Conservation (phyloP, 2,329 filamentous ascomycete genomes). For the Verticillium isaacii region DNA sequence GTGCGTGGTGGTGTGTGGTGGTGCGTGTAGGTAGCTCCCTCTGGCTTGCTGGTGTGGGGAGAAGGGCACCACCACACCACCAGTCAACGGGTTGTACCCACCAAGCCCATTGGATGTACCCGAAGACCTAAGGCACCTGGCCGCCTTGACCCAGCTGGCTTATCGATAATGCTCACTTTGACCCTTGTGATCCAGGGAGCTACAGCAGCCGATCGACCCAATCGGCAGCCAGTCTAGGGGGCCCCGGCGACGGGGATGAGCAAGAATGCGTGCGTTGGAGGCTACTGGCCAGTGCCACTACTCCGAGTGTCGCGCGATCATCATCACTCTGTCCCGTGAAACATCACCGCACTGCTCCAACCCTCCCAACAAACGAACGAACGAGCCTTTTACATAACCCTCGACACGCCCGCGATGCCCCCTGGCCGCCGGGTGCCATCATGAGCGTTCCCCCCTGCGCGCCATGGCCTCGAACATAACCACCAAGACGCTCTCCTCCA, state of each 20-base stretch:
- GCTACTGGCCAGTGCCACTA: background rate
- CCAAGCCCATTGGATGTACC: no score
- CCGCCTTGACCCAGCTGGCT: no score
- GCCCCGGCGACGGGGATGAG: background rate
- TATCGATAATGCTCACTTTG: no score
- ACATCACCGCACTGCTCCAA: background rate
- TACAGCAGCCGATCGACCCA: background rate
- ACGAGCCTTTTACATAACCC: background rate
- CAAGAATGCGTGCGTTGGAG: background rate
- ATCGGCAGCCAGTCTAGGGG: background rate
- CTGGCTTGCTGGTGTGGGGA: background rate
- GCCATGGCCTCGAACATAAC: background rate
- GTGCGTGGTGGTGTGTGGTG: background rate
- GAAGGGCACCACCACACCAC: no score
- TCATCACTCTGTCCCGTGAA: background rate
- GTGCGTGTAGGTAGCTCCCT: background rate
- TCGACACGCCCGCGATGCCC: background rate
- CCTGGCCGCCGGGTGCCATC: background rate
- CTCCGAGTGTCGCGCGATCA: slow-evolving; percentile 1
- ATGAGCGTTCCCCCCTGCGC: background rate
- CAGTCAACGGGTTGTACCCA: no score
- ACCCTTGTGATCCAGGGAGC: no score
- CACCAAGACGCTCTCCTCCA: background rate
- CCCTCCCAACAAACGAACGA: background rate
- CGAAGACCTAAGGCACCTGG: no score